Percentiles rank a stretch among this genome's conserved stretches.
Conservation (phyloP, 768 basidiomycete genomes). For the Tulasnella sp. region DNA sequence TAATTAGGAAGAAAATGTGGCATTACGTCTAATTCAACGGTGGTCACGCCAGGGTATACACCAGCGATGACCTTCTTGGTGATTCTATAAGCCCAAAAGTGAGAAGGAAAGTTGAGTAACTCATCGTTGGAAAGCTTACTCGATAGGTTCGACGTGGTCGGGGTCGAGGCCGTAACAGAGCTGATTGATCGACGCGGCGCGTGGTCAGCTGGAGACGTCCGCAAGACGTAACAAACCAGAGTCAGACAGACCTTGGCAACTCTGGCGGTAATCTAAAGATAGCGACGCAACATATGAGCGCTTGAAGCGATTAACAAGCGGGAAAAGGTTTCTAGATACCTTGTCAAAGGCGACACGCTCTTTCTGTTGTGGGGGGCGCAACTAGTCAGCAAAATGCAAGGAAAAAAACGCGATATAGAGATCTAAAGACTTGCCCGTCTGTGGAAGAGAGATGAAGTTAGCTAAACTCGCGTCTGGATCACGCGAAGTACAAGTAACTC, state of each 20-base stretch:
- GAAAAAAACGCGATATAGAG: neutral
- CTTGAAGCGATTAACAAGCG: neutral
- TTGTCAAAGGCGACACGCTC: constrained; percentile 94
- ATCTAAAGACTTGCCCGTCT: constrained; percentile 30
- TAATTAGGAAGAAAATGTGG: neutral
- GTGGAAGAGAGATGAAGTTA: neutral
- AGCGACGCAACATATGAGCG: neutral
- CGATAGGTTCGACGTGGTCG: constrained; percentile 89
- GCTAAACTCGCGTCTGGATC: neutral
- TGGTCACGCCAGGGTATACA: constrained; percentile 94
- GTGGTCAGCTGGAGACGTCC: neutral
- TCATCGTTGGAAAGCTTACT: constrained; percentile 48
- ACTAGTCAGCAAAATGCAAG: constrained; percentile 26
- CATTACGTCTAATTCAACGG: constrained; percentile 91
- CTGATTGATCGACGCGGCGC: constrained; percentile 36
- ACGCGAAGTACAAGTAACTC: constrained; percentile 36
- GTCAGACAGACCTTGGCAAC: constrained; percentile 53
- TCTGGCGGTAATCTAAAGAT: constrained; percentile 70
- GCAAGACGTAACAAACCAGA: constrained; percentile 5
- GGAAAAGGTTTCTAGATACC: constrained; percentile 42
- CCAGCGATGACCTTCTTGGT: constrained; percentile 90
- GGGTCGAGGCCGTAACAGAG: constrained; percentile 94
- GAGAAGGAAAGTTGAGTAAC: neutral
- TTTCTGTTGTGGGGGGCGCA: constrained; percentile 57
- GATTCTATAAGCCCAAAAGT: constrained; percentile 47